Evolutionary conservation across 176 grass and related monocot species (phyloP).

Genomic region (Oryza nivara): DNA sequence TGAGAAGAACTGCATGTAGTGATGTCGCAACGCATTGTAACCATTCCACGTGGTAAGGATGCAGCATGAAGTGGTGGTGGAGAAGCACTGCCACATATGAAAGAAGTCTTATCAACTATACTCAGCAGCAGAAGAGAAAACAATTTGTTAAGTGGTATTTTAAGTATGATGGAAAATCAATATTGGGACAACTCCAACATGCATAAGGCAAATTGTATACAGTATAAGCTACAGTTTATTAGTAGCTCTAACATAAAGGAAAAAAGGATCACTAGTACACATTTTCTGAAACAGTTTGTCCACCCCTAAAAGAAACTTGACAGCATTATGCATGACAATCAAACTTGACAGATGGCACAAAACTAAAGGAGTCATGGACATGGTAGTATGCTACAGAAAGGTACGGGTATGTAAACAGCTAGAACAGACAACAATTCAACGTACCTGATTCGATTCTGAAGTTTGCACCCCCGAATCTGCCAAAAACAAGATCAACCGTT

Average conservation of each 20-base stretch:
- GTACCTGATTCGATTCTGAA: slow-evolving; percentile 96
- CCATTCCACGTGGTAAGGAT: slow-evolving; percentile 84
- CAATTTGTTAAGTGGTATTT: slow-evolving; percentile 24
- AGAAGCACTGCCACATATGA: slow-evolving; percentile 68
- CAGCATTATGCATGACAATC: background rate
- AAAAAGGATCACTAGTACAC: slow-evolving; percentile 8
- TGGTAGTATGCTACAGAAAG: background rate
- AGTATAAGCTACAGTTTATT: slow-evolving; percentile 12
- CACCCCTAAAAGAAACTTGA: slow-evolving; percentile 1
- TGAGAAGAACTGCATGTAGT: slow-evolving; percentile 88
- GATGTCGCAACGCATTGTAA: slow-evolving; percentile 97
- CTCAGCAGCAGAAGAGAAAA: slow-evolving; percentile 33
- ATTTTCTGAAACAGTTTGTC: background rate
- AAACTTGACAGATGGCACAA: background rate
- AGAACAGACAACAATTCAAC: slow-evolving; percentile 19
- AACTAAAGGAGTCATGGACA: background rate
- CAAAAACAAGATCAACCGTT: slow-evolving; percentile 30
- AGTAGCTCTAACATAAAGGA: slow-evolving; percentile 16
- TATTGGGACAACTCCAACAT: slow-evolving; percentile 12
- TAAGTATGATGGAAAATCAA: background rate
- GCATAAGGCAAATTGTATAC: slow-evolving; percentile 2
- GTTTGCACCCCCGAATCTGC: slow-evolving; percentile 98
- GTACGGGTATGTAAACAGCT: slow-evolving; percentile 23
- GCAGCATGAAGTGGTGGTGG: slow-evolving; percentile 90
- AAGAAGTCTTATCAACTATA: background rate